These are phyloP conservation scores for Houttuynia cordata DNA, from an alignment of 164 flowering plant genomes.

Conservation along the genomic window DNA sequence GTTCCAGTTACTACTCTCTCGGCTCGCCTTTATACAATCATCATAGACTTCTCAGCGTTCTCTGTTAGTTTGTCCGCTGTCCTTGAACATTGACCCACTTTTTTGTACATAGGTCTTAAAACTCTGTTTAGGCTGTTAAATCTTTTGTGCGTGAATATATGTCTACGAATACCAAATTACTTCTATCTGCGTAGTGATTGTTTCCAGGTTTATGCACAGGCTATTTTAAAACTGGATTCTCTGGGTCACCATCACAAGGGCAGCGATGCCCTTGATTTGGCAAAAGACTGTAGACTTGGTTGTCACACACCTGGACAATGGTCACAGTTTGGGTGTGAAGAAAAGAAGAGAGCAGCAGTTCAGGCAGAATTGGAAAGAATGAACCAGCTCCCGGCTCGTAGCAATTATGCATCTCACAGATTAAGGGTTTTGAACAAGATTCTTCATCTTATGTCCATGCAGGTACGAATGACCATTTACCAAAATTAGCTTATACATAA, in stretches of 20 bases:
- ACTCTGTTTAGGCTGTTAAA: no score
- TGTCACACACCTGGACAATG: constrained; percentile 6
- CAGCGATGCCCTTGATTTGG: constrained; percentile 9
- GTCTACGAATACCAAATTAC: background rate
- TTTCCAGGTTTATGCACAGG: background rate
- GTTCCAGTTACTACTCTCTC: no score
- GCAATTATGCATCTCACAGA: constrained; percentile 59
- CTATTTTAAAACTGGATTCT: constrained; percentile 12
- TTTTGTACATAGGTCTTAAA: no score
- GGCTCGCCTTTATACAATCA: no score
- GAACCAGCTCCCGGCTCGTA: constrained; percentile 47
- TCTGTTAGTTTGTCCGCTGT: no score
- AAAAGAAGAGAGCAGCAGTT: constrained; percentile 41
- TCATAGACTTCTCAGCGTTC: no score
- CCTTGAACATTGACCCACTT: no score
- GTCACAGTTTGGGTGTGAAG: constrained; percentile 24
- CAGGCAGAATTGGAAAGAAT: constrained; percentile 53
- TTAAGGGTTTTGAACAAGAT: constrained; percentile 58
- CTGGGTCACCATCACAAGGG: constrained; percentile 6
- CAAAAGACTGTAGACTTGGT: constrained; percentile 14
- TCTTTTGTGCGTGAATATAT: no score
- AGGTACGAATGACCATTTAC: constrained; percentile 22
- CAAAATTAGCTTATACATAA: no score
- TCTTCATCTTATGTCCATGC: constrained; percentile 48
- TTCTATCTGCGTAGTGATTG: background rate